Percentiles rank a stretch among this genome's conserved stretches.
These are phyloP conservation scores for Tetrapyrgos nigripes DNA, from an alignment of 1,284 basidiomycete species.

Conservation along the genomic window DNA sequence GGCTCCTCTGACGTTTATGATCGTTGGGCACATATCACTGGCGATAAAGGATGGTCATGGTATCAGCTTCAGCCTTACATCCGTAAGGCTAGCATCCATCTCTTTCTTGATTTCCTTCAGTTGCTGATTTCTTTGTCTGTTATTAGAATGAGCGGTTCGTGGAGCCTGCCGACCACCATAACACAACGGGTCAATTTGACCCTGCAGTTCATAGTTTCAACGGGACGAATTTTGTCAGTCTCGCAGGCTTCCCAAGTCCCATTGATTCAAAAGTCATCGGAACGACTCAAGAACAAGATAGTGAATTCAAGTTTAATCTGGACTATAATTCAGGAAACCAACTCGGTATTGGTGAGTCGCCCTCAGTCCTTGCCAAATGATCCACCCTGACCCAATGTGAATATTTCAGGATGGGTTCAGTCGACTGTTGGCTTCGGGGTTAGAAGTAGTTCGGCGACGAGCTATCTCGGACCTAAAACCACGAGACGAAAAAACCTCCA, in stretches of 20 bases:
- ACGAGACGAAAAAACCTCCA: conserved; percentile 40
- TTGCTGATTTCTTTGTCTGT: background rate
- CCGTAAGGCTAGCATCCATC: conserved; percentile 31
- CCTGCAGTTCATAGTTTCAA: conserved; percentile 29
- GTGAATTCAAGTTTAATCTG: conserved; percentile 8
- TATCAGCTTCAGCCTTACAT: conserved; percentile 40
- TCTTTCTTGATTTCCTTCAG: background rate
- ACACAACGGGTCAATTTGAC: conserved; percentile 30
- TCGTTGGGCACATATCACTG: conserved; percentile 40
- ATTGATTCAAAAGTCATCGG: conserved; percentile 1
- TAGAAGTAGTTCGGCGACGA: background rate
- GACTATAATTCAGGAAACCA: conserved; percentile 8
- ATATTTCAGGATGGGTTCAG: conserved; percentile 1
- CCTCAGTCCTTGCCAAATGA: conserved; percentile 19
- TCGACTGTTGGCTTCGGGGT: background rate
- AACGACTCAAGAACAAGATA: background rate
- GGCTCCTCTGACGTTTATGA: conserved; percentile 49
- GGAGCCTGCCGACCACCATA: conserved; percentile 15
- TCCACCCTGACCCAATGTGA: background rate
- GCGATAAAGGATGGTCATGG: conserved; percentile 50
- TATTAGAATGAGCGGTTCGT: conserved; percentile 24
- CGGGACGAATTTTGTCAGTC: conserved; percentile 28
- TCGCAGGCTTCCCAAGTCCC: conserved; percentile 6
- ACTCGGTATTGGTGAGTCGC: conserved; percentile 15
- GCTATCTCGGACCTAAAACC: conserved; percentile 26